phyloP scores from a whole-genome alignment of 2,329 filamentous ascomycete genomes.

The Botrytis galanthina region DNA sequence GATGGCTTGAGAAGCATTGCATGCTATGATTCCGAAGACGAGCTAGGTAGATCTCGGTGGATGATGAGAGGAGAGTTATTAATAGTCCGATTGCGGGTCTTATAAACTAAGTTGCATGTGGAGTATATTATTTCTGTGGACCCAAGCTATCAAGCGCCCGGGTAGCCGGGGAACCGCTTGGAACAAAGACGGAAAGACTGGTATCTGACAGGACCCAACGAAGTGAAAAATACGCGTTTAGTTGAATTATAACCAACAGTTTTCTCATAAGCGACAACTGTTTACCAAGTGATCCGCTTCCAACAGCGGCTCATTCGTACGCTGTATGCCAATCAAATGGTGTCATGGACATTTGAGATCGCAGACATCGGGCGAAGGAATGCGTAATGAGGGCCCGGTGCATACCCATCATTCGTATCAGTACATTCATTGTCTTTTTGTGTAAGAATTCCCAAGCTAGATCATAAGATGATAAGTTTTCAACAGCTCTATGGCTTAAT shows the following conservation, averaged over 20 bases:
- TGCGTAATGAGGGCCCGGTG: background rate
- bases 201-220: background rate
- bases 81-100: slow-evolving; percentile 1
- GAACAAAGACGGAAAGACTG: background rate
- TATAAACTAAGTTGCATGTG: background rate
- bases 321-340: background rate
- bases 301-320: background rate
- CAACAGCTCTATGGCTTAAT: background rate
- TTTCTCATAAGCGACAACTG: background rate
- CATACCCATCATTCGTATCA: background rate
- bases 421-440: background rate
- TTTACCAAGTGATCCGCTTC: background rate
- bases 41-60: background rate
- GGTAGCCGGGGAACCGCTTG: background rate
- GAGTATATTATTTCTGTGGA: background rate
- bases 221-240: background rate
- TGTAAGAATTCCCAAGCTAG: background rate
- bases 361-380: background rate
- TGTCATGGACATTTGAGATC: background rate
- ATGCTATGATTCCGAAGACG: background rate
- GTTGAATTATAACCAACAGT: background rate
- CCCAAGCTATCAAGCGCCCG: background rate
- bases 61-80: background rate
- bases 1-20: background rate
- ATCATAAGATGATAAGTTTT: background rate